These are phyloP conservation scores for Cercospora sp. DNA, from an alignment of 2,329 filamentous ascomycete species.

Conservation along the genomic window DNA sequence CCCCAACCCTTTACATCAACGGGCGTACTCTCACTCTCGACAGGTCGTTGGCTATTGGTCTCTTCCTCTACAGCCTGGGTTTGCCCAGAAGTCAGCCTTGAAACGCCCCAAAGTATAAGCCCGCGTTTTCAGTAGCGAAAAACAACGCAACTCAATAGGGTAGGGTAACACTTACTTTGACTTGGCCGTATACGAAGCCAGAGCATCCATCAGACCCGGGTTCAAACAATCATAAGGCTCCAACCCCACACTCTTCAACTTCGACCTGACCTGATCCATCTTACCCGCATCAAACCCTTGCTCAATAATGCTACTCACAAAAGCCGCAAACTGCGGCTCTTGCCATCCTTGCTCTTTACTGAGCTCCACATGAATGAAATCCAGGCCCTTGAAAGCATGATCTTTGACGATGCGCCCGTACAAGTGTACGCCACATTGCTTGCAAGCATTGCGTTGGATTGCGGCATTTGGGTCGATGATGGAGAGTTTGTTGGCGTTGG, in stretches of 20 bases:
- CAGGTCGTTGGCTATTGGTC: not conserved
- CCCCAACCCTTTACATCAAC: slow-evolving; percentile 1
- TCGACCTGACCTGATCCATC: slow-evolving; percentile 57
- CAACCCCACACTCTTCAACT: slow-evolving; percentile 57
- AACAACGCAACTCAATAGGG: not conserved
- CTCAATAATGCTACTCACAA: slow-evolving; percentile 68
- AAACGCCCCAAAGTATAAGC: slow-evolving; percentile 6
- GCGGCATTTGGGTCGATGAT: slow-evolving; percentile 58
- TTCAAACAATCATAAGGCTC: slow-evolving; percentile 64
- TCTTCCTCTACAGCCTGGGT: slow-evolving; percentile 19
- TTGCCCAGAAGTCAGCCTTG: slow-evolving; percentile 20
- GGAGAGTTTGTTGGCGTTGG: slow-evolving; percentile 58
- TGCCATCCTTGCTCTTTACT: slow-evolving; percentile 65
- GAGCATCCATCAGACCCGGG: slow-evolving; percentile 61
- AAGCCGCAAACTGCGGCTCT: slow-evolving; percentile 69
- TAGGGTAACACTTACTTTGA: slow-evolving; percentile 23
- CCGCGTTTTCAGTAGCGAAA: not conserved
- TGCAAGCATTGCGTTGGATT: slow-evolving; percentile 64
- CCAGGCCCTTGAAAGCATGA: slow-evolving; percentile 67
- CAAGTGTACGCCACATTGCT: slow-evolving; percentile 61
- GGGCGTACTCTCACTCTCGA: not conserved
- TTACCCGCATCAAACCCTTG: slow-evolving; percentile 60
- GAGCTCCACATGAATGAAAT: slow-evolving; percentile 67
- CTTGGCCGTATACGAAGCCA: slow-evolving; percentile 31
- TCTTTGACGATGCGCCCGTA: slow-evolving; percentile 65